Evolutionary conservation across 169 alveolate genomes (phyloP).

Genomic region (Plasmodium berghei): DNA sequence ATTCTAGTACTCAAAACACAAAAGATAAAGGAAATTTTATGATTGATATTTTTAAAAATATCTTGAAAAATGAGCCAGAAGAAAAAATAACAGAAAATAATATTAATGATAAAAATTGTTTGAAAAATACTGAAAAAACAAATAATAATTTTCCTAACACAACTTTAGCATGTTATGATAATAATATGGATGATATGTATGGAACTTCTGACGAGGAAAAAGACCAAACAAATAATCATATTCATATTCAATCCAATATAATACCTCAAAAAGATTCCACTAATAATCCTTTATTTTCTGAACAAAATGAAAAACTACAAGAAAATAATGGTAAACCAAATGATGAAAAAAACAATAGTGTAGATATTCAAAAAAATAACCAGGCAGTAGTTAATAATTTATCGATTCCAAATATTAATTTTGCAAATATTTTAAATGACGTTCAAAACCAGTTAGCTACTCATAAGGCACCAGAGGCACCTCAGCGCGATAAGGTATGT

Average conservation of each 20-base stretch:
- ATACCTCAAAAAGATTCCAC: no score
- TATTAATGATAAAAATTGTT: not conserved
- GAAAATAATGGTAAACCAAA: not conserved
- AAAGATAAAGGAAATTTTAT: not conserved
- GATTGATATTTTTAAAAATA: not conserved
- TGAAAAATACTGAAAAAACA: not conserved
- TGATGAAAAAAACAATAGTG: not conserved
- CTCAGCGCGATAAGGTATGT: conserved; percentile 56
- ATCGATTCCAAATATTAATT: conserved; percentile 38
- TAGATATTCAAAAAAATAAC: conserved; percentile 2
- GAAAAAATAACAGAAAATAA: conserved; percentile 1
- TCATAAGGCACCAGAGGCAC: not conserved
- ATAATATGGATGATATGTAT: conserved; percentile 59
- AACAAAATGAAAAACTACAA: not conserved
- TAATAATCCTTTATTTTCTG: not conserved
- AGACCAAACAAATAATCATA: not conserved
- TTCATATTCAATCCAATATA: not conserved
- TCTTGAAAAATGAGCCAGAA: not conserved
- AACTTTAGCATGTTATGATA: conserved; percentile 37
- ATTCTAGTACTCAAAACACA: not conserved
- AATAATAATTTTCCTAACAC: not conserved
- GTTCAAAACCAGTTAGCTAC: conserved; percentile 30
- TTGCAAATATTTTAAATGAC: conserved; percentile 32
- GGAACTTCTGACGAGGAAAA: conserved; percentile 52
- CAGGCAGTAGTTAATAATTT: not conserved